A percentile compares a stretch with the other conserved stretches of the same genome.
phyloP scores from a whole-genome alignment of 441 rosid species.

The Pelargonium australe region DNA sequence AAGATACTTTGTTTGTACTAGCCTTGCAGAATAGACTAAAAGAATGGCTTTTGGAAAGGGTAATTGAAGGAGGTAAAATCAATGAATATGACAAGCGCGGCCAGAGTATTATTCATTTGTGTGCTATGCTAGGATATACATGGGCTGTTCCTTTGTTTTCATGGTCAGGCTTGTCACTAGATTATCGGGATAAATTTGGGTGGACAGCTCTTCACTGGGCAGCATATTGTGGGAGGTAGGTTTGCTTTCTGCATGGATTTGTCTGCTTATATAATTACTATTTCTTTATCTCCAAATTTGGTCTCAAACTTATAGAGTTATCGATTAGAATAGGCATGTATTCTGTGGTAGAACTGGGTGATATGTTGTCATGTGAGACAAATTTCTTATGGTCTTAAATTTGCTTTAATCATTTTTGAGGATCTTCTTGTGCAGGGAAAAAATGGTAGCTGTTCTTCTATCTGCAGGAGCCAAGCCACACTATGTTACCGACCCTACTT shows the following conservation, averaged over 20 bases:
- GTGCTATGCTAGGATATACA: conserved; percentile 81
- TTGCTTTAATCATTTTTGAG: background rate
- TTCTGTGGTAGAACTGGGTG: too few species aligned
- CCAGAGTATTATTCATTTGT: conserved; percentile 86
- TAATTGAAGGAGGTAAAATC: conserved; percentile 53
- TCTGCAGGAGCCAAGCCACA: conserved; percentile 90
- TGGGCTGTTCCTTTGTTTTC: conserved; percentile 77
- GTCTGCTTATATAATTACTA: background rate
- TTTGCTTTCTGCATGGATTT: background rate
- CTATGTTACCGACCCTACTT: conserved; percentile 86
- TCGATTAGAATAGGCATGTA: too few species aligned
- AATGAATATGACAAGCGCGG: conserved; percentile 73
- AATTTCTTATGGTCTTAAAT: background rate
- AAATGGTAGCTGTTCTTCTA: conserved; percentile 88
- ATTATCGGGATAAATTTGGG: conserved; percentile 83
- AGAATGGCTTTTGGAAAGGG: conserved; percentile 91
- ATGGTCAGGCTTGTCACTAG: conserved; percentile 68
- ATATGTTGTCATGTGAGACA: too few species aligned
- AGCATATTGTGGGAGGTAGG: conserved; percentile 73
- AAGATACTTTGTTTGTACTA: conserved; percentile 60
- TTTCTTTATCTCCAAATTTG: background rate
- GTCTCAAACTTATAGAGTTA: background rate
- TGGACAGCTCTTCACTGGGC: conserved; percentile 99
- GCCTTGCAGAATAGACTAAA: conserved; percentile 65
- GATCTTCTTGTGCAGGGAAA: conserved; percentile 56